Percentiles rank a stretch among this genome's conserved stretches.
These are phyloP conservation scores for Colletotrichum sp. DNA, from an alignment of 2,329 filamentous ascomycete genomes.

Conservation along the genomic window DNA sequence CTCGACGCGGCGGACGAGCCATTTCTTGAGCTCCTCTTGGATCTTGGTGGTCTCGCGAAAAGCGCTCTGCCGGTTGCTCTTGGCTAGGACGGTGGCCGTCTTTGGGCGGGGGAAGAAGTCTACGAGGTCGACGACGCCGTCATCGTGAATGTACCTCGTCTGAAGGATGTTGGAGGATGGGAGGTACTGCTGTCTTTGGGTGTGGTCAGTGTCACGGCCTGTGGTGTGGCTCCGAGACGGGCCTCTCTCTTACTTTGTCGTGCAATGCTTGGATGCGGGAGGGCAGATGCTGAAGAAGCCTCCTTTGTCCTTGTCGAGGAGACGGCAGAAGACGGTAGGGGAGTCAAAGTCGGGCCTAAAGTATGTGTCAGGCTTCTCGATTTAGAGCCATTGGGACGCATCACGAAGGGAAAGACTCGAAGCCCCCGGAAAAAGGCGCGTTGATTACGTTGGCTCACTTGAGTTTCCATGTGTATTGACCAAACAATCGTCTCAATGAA, in stretches of 20 bases:
- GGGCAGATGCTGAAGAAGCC: constrained; percentile 75
- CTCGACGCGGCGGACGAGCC: constrained; percentile 74
- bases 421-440: fast-evolving
- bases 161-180: constrained; percentile 78
- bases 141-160: constrained; percentile 78
- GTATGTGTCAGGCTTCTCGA: neutral
- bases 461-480: neutral
- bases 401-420: neutral
- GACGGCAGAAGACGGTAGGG: constrained; percentile 75
- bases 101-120: constrained; percentile 80
- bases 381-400: neutral
- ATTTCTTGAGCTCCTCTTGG: constrained; percentile 70
- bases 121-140: constrained; percentile 74
- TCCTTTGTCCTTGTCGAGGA: constrained; percentile 77
- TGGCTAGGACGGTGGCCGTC: constrained; percentile 56
- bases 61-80: constrained; percentile 50
- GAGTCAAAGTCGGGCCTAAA: constrained; percentile 79
- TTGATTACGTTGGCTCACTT: neutral
- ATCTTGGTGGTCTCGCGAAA: constrained; percentile 60
- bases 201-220: neutral
- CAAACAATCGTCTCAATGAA: neutral
- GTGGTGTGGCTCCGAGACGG: neutral
- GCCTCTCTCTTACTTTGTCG: constrained; percentile 58
- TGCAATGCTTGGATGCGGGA: constrained; percentile 55
- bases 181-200: constrained; percentile 67